Evolutionary conservation across 148 eudicot species (phyloP), one percentile per base, ranked within the genome.

Genomic region (Rhododendron williamsianum): DNA sequence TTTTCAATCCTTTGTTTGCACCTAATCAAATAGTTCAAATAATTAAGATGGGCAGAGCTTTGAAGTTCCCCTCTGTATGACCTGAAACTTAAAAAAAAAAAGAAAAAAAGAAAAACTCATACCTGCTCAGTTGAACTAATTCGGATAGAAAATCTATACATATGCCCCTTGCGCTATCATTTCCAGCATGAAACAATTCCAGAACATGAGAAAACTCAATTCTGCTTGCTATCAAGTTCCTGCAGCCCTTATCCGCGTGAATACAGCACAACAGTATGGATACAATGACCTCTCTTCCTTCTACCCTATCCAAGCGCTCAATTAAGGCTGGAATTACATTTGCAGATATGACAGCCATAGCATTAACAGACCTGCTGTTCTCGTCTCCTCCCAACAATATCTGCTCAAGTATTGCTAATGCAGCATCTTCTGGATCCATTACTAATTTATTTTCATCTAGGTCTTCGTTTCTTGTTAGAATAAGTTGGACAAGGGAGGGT

Each of bases 101-200:
- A 30, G 30, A 13, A 10, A 51, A 56, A 56, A 13, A 15, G 1
- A 19, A 21, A 18, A 4, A 18, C 15, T 18, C 85, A 87, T 88
- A 92, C 93, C 93, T 90, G 89, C 87, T 88, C 78, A 90, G 52
- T 49, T 85, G 92, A 86, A 90, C 92, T 71, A 92, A 87, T 86
- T 92, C 92, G 19, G 84, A 88, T 33, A 92, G 90, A 84, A 92
- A 88, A 56, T 92, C 92, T 72, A 92, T 86, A 86, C 93, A 92
- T 54, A 85, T 81, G 79, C 90, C 91, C 83, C 81, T 89, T 27
- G 80, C 88, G 27, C 87, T 85, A 76, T 88, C 93, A 82, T 81
- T 84, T 87, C 92, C 93, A 82, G 90, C 89, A 88, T 92, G 88
- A 87, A 92, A 90, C 76, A 92, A 82, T 76, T 92, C 93, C 86